Conservation (phyloP, 139 green algal species). For the Tetradesmus obliquus region DNA sequence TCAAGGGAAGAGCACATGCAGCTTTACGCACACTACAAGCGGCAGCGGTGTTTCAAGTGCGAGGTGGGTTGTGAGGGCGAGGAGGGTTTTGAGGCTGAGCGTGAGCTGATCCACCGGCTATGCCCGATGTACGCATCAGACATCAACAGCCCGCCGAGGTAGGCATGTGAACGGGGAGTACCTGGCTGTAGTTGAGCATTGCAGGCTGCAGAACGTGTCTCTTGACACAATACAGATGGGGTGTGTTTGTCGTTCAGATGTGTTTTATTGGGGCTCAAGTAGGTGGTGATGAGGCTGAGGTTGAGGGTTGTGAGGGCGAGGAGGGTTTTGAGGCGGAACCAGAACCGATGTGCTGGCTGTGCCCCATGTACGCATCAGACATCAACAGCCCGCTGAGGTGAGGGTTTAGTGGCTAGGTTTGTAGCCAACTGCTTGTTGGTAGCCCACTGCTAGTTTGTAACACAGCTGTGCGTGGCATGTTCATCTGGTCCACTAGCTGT, state of each 20-base stretch:
- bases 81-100: conserved; percentile 19
- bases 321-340: conserved; percentile 38
- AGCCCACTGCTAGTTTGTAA: no score
- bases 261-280: no score
- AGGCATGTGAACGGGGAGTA: no score
- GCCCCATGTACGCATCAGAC: conserved; percentile 92
- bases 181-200: no score
- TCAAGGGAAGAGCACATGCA: no score
- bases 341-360: conserved; percentile 75
- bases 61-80: not conserved
- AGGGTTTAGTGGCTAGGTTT: not conserved
- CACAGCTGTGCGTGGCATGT: not conserved
- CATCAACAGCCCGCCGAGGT: conserved; percentile 92
- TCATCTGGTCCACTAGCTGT: conserved; percentile 73
- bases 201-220: no score
- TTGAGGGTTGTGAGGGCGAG: conserved; percentile 44
- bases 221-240: no score
- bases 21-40: no score
- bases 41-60: conserved; percentile 7
- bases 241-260: no score
- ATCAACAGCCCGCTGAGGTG: conserved; percentile 92
- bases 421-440: no score
- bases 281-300: conserved; percentile 34
- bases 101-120: conserved; percentile 70
- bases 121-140: conserved; percentile 90